Evolutionary conservation across 208 protist species (phyloP), one percentile per base, ranked within the genome.

Genomic region (Acanthamoeba culbertsoni): DNA sequence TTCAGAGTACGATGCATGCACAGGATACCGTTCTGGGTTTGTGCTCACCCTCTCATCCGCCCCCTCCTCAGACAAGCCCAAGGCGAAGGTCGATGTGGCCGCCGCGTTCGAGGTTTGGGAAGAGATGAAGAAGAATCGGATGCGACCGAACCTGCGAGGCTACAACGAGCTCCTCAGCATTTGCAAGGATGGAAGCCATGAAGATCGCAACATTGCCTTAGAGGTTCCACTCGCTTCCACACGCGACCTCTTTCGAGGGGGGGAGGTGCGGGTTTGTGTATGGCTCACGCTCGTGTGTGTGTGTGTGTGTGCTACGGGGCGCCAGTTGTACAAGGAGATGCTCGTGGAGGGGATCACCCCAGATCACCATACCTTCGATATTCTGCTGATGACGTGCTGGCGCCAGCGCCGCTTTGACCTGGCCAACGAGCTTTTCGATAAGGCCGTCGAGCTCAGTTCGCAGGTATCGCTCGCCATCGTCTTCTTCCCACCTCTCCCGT

Each of bases 141-240:
- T 89, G 3, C 46, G 18, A 1, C 79, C 79, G 26, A 65, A 35
- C 55, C 46, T 89, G 20, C 79, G 79, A 5, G 79, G 51, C 12
- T 89, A 68, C 79, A 89, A 89, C 31, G 79, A 89, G 43, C 79
- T 89, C 5, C 79, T 89, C 55, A 57, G 63, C 35, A 63, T 89
- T 31, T 89, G 79, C 28, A 89, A 35, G 5, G 79, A 89, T 5
- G 79, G 79, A 18, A 31, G 31, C 8, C 26, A 31, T 18, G 35
- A 89, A 31, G 79, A 89, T 35, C 26, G 48, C 18, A 33, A 63
- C 12, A 89, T 89, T 14, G 79, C 46, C 28, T 89, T 89, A 6
- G 51, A 89, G 51, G 77, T 53, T 42, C 55, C 7, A 63, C 55
- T 23, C 8, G 12, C 48, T 18, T 18, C 8, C 48, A 55, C 48